phyloP scores from a whole-genome alignment of 352 stramenopile genomes.

The Phytophthora sp. region DNA sequence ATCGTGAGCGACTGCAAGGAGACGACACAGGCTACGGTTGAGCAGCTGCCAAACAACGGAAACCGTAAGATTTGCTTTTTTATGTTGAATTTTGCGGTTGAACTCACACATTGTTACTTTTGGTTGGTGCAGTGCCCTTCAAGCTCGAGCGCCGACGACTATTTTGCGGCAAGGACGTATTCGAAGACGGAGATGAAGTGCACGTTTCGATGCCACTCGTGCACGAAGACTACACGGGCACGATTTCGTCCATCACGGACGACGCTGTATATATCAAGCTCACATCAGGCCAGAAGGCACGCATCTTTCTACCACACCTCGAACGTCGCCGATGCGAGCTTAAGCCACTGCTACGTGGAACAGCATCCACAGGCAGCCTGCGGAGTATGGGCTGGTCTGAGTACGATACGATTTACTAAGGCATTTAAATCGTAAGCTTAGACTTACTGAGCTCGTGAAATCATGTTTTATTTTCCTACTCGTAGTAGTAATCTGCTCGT shows the following conservation, averaged over 20 bases:
- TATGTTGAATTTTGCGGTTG: not conserved
- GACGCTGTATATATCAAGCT: constrained; percentile 80
- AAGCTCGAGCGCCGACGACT: constrained; percentile 61
- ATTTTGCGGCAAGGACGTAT: constrained; percentile 73
- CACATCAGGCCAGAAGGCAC: constrained; percentile 64
- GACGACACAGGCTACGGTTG: constrained; percentile 30
- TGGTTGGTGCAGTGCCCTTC: constrained; percentile 45
- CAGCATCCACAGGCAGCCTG: constrained; percentile 48
- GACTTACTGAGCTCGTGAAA: constrained; percentile 14
- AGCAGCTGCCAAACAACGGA: constrained; percentile 31
- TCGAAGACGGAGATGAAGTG: constrained; percentile 85
- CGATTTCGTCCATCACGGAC: constrained; percentile 74
- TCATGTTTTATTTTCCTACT: no score
- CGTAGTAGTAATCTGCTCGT: constrained; percentile 34
- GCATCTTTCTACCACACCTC: constrained; percentile 65
- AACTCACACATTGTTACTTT: constrained; percentile 10
- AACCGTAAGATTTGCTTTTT: constrained; percentile 34
- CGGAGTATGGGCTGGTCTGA: constrained; percentile 67
- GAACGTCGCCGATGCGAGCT: constrained; percentile 65
- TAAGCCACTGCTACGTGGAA: constrained; percentile 65
- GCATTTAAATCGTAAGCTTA: no score
- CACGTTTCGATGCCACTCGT: constrained; percentile 66
- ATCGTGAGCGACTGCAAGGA: constrained; percentile 54
- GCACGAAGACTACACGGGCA: constrained; percentile 78
- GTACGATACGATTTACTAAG: constrained; percentile 64